Conservation (phyloP, 1,284 basidiomycete genomes). For the Phlebopus sp. region DNA sequence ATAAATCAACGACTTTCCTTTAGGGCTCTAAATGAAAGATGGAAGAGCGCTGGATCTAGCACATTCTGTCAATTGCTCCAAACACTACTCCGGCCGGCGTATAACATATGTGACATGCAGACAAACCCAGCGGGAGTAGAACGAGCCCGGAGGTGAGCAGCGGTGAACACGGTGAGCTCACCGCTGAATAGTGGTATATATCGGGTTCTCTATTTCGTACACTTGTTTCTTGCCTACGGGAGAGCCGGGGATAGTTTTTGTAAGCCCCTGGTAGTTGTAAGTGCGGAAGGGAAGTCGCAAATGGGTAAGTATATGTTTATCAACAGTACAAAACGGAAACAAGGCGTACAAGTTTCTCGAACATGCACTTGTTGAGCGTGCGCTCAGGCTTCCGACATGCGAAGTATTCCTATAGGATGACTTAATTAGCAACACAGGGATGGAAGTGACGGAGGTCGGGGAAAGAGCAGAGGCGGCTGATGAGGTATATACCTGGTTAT, state of each 20-base stretch:
- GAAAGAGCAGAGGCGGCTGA: not conserved
- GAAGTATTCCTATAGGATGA: conserved; percentile 67
- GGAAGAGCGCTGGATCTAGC: not conserved
- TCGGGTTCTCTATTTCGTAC: conserved; percentile 86
- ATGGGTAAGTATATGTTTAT: not conserved
- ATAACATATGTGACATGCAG: conserved; percentile 4
- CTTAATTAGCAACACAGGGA: not conserved
- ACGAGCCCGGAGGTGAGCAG: not conserved
- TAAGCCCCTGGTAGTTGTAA: conserved; percentile 64
- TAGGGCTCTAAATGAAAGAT: no score
- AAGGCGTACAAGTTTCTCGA: conserved; percentile 83
- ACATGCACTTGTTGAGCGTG: conserved; percentile 91
- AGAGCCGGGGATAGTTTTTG: conserved; percentile 90
- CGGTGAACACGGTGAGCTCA: conserved; percentile 32
- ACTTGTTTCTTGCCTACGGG: conserved; percentile 84
- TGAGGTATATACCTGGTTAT: conserved; percentile 78
- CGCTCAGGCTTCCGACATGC: conserved; percentile 90
- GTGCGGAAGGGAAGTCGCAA: not conserved
- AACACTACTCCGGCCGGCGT: not conserved
- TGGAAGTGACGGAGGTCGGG: not conserved
- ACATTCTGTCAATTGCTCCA: no score
- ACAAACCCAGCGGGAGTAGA: not conserved
- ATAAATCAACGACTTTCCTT: no score
- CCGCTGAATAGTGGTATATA: conserved; percentile 78
- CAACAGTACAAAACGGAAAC: conserved; percentile 15